Evolutionary conservation across 2,329 filamentous ascomycete species (phyloP), one percentile per base, ranked within the genome.

Genomic region (Aspergillus transmontanensis): DNA sequence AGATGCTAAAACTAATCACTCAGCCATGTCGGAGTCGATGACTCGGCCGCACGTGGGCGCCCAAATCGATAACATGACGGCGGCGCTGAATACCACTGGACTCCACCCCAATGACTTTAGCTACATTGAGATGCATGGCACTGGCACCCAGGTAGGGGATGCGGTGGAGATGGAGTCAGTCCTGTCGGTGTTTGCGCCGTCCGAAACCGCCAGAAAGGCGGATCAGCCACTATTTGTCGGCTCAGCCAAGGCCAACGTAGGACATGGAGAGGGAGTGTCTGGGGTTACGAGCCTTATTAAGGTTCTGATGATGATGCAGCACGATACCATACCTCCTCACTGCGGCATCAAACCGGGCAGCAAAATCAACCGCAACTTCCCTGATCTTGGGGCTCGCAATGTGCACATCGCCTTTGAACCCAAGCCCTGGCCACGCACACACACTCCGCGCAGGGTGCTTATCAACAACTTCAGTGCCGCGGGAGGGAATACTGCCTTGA

Each of bases 391-490:
- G 32, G 65, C 73, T 53, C 71, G 75, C 45, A 72, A 73, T 60
- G 72, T 75, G 9, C 70, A 73, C 46, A 75, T 80, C 39, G 72
- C 76, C 3, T 83, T 86, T 69, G 80, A 87, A 66, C 79, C 79
- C 7, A 75, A 72, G 19, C 64, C 73, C 14, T 76, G 76, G 71
- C 59, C 75, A 73, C 23, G 76, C 81, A 21, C 12, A 48, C 4
- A 14, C 34, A 16, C 12, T 5, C 34, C 34, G 0, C 34, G 23
- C 6, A 48, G 21, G 45, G 21, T 16, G 21, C 45, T 78, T 43
- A 76, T 89, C 68, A 90, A 90, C 80, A 90, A 90, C 78, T 91
- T 90, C 72, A 85, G 85, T 66, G 90, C 89, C 9, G 87, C 89
- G 60, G 89, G 89, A 67, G 89, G 89, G 21, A 91, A 91, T 76